phyloP scores from a whole-genome alignment of 345 rosid species.

The Linum tenue region DNA sequence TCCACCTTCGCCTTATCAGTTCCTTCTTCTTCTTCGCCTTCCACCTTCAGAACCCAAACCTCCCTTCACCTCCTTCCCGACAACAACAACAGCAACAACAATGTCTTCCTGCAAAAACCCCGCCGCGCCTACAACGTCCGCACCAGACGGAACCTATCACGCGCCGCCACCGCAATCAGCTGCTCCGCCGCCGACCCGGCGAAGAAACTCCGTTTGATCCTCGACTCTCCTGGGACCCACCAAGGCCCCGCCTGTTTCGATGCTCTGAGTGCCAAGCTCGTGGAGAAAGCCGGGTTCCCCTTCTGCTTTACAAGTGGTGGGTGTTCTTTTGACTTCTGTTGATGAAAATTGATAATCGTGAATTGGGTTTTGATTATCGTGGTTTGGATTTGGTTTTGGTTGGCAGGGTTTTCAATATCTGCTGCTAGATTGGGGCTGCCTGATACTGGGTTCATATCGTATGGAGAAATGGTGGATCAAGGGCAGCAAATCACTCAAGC shows the following conservation, averaged over 20 bases:
- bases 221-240: slow-evolving; percentile 64
- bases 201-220: slow-evolving; percentile 40
- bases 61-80: neutral
- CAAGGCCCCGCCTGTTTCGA: slow-evolving; percentile 94
- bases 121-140: too few species aligned
- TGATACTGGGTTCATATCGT: slow-evolving; percentile 63
- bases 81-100: neutral
- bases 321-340: neutral
- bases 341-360: neutral
- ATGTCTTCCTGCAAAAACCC: neutral
- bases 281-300: slow-evolving; percentile 64
- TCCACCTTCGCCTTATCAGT: neutral
- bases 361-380: slow-evolving; percentile 26
- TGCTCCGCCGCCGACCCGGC: slow-evolving; percentile 13
- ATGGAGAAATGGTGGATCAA: slow-evolving; percentile 90
- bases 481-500: slow-evolving; percentile 69
- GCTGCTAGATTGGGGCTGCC: slow-evolving; percentile 72
- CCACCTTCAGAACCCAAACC: neutral
- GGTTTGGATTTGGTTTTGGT: slow-evolving; percentile 28
- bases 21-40: slow-evolving; percentile 6
- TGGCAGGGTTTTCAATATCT: slow-evolving; percentile 71
- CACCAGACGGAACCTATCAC: neutral
- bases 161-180: neutral
- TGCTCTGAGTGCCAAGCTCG: slow-evolving; percentile 85
- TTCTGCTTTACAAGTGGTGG: slow-evolving; percentile 77